These are phyloP conservation scores for Ascochyta koolunga DNA, from an alignment of 2,329 filamentous ascomycete genomes.

Conservation along the genomic window DNA sequence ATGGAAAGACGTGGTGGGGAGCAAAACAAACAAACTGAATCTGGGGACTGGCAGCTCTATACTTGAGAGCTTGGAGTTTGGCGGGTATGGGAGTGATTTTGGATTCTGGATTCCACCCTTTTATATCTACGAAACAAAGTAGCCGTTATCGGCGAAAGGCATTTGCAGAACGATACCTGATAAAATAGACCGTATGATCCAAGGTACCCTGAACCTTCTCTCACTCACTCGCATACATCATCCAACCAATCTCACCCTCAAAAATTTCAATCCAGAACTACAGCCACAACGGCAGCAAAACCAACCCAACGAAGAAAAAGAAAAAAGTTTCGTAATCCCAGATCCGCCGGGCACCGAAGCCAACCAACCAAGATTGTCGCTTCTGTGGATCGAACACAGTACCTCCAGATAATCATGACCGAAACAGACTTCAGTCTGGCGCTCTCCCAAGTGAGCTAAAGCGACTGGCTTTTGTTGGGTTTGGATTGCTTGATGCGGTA, in stretches of 20 bases:
- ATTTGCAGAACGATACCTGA: constrained; percentile 20
- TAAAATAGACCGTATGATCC: not conserved
- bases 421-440: constrained; percentile 7
- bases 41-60: not conserved
- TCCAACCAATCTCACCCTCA: no score
- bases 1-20: not conserved
- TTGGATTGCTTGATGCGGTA: not conserved
- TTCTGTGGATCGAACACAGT: constrained; percentile 13
- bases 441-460: constrained; percentile 14
- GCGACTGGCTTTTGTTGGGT: not conserved
- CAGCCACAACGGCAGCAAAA: not conserved
- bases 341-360: not conserved
- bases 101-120: not conserved
- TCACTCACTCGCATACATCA: no score
- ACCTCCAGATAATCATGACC: constrained; percentile 3
- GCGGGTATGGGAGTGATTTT: not conserved
- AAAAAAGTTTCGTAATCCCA: not conserved
- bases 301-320: not conserved
- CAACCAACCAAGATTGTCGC: not conserved
- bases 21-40: not conserved
- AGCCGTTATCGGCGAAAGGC: constrained; percentile 3
- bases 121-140: constrained; percentile 6
- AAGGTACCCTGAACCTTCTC: no score
- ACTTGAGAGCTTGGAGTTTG: not conserved
- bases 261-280: no score